These are phyloP conservation scores for Gymnopilus junonius DNA, from an alignment of 768 basidiomycete genomes.

Conservation along the genomic window DNA sequence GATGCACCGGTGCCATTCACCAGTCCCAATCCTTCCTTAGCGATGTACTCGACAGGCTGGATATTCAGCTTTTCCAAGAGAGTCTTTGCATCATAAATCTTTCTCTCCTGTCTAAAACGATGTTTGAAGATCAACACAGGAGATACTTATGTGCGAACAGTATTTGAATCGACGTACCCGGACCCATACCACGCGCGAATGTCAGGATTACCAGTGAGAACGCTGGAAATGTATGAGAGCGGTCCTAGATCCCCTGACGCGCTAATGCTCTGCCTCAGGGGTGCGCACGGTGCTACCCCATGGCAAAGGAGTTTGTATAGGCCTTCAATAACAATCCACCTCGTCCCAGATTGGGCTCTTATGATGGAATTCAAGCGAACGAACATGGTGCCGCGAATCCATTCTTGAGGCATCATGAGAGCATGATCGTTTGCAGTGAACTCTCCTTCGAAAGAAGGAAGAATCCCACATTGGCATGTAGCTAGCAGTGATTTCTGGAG, in stretches of 20 bases:
- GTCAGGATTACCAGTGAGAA: background rate
- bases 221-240: conserved; percentile 9
- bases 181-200: conserved; percentile 4
- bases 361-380: conserved; percentile 13
- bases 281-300: conserved; percentile 3
- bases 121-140: background rate
- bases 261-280: conserved; percentile 8
- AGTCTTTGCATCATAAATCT: conserved; percentile 1
- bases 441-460: conserved; percentile 5
- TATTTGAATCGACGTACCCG: background rate
- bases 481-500: conserved; percentile 7
- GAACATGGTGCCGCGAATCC: conserved; percentile 10
- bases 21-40: conserved; percentile 8
- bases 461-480: conserved; percentile 4
- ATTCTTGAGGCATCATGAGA: conserved; percentile 8
- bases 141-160: background rate
- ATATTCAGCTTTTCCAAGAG: conserved; percentile 7
- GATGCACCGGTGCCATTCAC: conserved; percentile 11
- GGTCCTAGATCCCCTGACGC: conserved; percentile 11
- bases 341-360: conserved; percentile 4
- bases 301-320: conserved; percentile 6
- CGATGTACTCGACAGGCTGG: conserved; percentile 5
- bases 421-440: background rate
- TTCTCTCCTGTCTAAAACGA: background rate
- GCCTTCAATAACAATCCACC: conserved; percentile 6